Evolutionary conservation across 805 yeast species (phyloP), one percentile per base, ranked within the genome.

Genomic region (Candida jianshihensis): DNA sequence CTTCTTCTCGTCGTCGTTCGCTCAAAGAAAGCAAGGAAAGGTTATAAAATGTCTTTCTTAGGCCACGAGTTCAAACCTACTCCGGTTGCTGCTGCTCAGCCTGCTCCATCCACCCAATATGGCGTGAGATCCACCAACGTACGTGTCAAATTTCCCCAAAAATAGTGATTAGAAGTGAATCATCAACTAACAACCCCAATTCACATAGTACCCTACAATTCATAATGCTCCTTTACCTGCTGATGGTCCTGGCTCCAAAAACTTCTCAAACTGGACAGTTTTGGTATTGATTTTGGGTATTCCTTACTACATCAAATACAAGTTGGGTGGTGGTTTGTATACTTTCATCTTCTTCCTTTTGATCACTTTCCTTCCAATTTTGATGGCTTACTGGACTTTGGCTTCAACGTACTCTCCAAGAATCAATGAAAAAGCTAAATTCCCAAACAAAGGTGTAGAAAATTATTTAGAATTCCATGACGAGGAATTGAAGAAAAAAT

Each of bases 191-290:
- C 42, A 13, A 15, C 4, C 5, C 5, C 17, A 10, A 6, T 15
- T 13, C n/a, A 19, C 44, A 7, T 24, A 53, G 64, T 73, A 56
- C 34, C 94, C 95, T 19, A 67, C 89, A 7, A 86, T 87, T 56
- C 75, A 81, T 54, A 87, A 87, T 56, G 95, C 90, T 2, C 88
- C 88, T 10, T 66, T 86, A 43, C 89, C 95, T 19, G 95, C 95
- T 5, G 96, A 87, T 56, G 96, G 96, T 29, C 85, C 96, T 6
- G 88, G 94, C 19, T 69, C 88, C 22, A 78, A 74, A 56, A 75
- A 78, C 50, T 87, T 88, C 64, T 72, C 73, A 60, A 87, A 88
- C 62, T 51, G 51, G 46, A 53, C 73, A 11, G 53, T 87, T 40
- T 36, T 70, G 16, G 65, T 66, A 2, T 54, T 79, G 21, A 50